A percentile compares a stretch with the other conserved stretches of the same genome.
Evolutionary conservation across 768 basidiomycete species (phyloP).

Genomic region (Leccinellum luteum): DNA sequence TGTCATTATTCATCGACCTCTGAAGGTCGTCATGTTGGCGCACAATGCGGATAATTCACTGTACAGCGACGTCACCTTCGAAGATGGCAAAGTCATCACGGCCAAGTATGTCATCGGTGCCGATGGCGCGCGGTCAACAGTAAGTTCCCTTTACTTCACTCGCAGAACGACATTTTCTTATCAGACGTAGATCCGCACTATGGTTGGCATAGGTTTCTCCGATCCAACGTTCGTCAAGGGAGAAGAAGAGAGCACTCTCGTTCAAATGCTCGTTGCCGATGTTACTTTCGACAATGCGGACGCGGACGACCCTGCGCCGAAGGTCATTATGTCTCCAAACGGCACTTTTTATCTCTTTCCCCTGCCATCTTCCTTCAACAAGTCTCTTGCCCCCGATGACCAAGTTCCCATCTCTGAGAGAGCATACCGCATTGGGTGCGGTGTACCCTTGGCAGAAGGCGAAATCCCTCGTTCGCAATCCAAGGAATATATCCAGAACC

Average conservation of each 20-base stretch:
- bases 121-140: slow-evolving; percentile 48
- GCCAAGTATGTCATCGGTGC: slow-evolving; percentile 50
- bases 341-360: slow-evolving; percentile 37
- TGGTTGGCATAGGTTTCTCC: slow-evolving; percentile 40
- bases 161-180: not conserved
- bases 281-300: slow-evolving; percentile 33
- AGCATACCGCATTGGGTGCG: slow-evolving; percentile 41
- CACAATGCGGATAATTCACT: slow-evolving; percentile 23
- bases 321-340: slow-evolving; percentile 25
- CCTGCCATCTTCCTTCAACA: slow-evolving; percentile 32
- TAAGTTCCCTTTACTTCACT: slow-evolving; percentile 19
- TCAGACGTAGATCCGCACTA: slow-evolving; percentile 39
- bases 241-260: slow-evolving; percentile 27
- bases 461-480: slow-evolving; percentile 36
- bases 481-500: slow-evolving; percentile 41
- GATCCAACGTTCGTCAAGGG: slow-evolving; percentile 38
- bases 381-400: slow-evolving; percentile 1
- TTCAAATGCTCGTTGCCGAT: slow-evolving; percentile 48
- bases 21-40: slow-evolving; percentile 39
- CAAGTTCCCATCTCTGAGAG: slow-evolving; percentile 3
- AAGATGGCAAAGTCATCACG: slow-evolving; percentile 42
- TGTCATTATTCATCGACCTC: slow-evolving; percentile 36
- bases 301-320: not conserved
- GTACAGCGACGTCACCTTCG: slow-evolving; percentile 43
- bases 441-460: slow-evolving; percentile 35